These are phyloP conservation scores for Bruguiera hainesii DNA, from an alignment of 441 rosid species.

Conservation along the genomic window DNA sequence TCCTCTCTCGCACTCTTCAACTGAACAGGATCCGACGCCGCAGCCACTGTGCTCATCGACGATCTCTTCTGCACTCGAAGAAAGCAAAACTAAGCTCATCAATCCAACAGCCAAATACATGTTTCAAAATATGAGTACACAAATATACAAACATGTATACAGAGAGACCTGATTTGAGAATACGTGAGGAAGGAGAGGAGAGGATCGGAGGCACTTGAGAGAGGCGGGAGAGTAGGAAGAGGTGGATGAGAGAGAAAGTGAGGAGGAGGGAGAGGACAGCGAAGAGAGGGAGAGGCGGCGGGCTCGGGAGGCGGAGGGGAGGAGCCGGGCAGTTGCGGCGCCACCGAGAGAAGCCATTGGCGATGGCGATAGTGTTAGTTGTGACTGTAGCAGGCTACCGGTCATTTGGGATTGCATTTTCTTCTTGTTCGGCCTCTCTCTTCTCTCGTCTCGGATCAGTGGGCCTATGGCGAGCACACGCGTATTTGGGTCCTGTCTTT, in stretches of 20 bases:
- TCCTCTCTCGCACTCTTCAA: conserved; percentile 84
- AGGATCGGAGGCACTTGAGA: conserved; percentile 21
- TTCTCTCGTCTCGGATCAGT: not conserved
- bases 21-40: conserved; percentile 76
- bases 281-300: conserved; percentile 17
- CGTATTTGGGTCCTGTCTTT: conserved; percentile 9
- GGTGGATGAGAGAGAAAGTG: conserved; percentile 23
- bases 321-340: conserved; percentile 45
- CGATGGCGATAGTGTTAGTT: conserved; percentile 14
- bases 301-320: conserved; percentile 35
- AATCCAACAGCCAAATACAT: not conserved
- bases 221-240: conserved; percentile 31
- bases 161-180: conserved; percentile 41
- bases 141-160: not conserved
- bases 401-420: conserved; percentile 28
- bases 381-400: conserved; percentile 13
- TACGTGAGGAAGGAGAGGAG: conserved; percentile 36
- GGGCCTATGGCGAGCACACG: not conserved
- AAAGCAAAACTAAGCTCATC: conserved; percentile 1
- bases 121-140: not conserved
- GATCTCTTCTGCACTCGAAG: conserved; percentile 34
- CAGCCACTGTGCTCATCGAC: conserved; percentile 37
- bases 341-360: conserved; percentile 49
- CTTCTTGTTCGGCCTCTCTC: not conserved
- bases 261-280: conserved; percentile 27